phyloP scores from a whole-genome alignment of 108 stramenopile species.

The Skeletonema grethae region DNA sequence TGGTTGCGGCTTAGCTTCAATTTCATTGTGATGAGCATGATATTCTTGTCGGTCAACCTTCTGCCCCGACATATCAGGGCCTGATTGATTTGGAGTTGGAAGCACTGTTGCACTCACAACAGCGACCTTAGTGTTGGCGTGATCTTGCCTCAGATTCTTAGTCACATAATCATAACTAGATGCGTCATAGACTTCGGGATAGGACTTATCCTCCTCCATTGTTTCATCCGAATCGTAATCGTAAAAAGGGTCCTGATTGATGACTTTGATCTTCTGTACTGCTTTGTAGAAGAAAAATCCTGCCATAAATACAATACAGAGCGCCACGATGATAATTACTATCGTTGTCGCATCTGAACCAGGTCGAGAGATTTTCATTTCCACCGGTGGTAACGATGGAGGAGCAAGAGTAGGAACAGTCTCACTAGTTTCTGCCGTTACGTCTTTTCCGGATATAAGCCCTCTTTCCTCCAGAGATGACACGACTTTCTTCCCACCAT shows the following conservation, averaged over 20 bases:
- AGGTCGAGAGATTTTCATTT: neutral
- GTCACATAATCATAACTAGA: neutral
- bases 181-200: neutral
- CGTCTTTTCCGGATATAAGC: neutral
- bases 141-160: neutral
- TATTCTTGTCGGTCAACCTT: neutral
- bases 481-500: neutral
- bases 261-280: slow-evolving; percentile 5
- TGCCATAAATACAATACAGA: neutral
- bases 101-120: neutral
- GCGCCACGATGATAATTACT: neutral
- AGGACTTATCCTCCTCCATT: neutral
- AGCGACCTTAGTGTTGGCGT: neutral
- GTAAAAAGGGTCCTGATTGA: slow-evolving; percentile 4
- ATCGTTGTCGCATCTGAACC: neutral
- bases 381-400: neutral
- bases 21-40: neutral
- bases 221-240: neutral
- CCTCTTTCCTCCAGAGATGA: neutral
- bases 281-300: slow-evolving; percentile 4
- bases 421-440: neutral
- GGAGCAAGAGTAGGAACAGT: neutral
- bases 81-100: neutral
- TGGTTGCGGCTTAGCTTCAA: neutral
- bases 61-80: neutral